Base-by-base conservation (phyloP, 768 basidiomycete genomes). In the Termitomyces sp. region DNA sequence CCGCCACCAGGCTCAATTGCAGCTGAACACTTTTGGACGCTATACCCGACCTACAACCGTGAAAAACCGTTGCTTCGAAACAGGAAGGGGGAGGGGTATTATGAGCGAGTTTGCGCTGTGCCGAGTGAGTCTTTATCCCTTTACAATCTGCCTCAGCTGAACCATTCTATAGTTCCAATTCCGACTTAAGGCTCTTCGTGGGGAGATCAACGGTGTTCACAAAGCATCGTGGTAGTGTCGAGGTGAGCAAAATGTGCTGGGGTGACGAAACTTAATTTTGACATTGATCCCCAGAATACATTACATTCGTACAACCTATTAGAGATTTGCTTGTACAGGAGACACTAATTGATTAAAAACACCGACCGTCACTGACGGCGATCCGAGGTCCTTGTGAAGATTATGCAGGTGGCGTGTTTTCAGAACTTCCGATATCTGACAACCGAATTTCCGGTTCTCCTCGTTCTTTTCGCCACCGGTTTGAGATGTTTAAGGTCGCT, bases 1-100 rank as follows among this genome's bases (percentile, higher is more conserved):
- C 51, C 91, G 96, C 59, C 92, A 95, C 73, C 92, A 95, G 66
- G 96, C 96, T 16, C 95, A 97, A 73, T 77, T 98, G 63, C 94
- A 97, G 70, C 80, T 97, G 54, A 96, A 96, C 75, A 86, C 88
- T 6, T 92, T 97, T 67, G 88, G 84, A 53, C 83, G 85, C 28
- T 89, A 93, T 71, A 89, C 92, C 0, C 86, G 92, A 42, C 90
- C 92, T n/a, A 87, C 88, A 15, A 88, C 87, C 2, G 91, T 97
- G 36, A 95, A 93, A 78, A 94, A 95, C 71, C 81, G 96, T 32
- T 98, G 96, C 67, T 76, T 81, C 20, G 92, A 90, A 73, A 87
- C 92, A 9, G 96, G 96, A 0, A 81, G 87, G 61, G 94, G 93
- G 7, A 83, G 94, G 62, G 96, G 95, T 57, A 79, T 97, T 36